phyloP scores from a whole-genome alignment of 345 rosid genomes.

The Turritis glabra region DNA sequence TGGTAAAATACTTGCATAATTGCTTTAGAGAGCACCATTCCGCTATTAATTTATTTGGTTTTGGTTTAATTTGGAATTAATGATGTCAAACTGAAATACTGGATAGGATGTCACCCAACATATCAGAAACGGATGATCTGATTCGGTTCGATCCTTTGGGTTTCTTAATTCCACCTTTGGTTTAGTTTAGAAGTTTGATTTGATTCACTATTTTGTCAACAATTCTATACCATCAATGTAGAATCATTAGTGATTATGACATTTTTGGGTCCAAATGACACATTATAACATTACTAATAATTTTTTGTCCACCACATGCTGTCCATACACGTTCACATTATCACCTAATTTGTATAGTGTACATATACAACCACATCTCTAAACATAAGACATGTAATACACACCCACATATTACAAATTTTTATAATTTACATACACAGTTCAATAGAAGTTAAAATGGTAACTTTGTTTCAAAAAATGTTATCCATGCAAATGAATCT shows the following conservation, averaged over 20 bases:
- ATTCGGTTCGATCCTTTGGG: no score
- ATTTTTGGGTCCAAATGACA: neutral
- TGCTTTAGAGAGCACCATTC: no score
- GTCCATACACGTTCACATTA: neutral
- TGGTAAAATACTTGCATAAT: no score
- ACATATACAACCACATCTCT: neutral
- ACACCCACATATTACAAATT: no score
- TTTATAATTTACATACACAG: no score
- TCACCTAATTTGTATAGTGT: neutral
- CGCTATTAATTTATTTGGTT: neutral
- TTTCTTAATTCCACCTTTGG: neutral
- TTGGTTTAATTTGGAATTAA: neutral
- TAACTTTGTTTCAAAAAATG: neutral
- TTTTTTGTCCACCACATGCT: neutral
- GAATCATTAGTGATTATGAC: neutral
- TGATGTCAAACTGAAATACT: neutral
- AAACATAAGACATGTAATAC: no score
- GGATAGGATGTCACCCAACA: no score
- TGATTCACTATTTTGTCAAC: neutral
- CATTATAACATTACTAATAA: neutral
- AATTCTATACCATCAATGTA: neutral
- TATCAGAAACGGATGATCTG: no score
- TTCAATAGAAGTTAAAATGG: no score
- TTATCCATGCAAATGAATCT: neutral
- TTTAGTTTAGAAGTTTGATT: neutral